phyloP scores from a whole-genome alignment of 2,329 filamentous ascomycete species.

The Fusarium sp. region DNA sequence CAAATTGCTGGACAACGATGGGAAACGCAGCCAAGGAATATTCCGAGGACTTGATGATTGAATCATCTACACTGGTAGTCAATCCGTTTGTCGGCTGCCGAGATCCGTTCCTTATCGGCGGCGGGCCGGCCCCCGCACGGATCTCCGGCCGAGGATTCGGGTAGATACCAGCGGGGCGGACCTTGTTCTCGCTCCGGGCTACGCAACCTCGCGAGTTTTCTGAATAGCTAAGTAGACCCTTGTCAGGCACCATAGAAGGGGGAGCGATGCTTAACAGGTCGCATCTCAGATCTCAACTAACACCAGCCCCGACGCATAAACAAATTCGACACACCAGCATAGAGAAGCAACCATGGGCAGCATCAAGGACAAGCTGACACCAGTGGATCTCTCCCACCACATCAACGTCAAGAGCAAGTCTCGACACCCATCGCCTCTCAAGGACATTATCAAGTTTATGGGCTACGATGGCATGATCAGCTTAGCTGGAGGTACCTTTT shows the following conservation, averaged over 20 bases:
- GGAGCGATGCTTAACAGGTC: neutral
- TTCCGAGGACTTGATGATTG: neutral
- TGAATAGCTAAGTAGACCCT: neutral
- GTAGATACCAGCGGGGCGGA: neutral
- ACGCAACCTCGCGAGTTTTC: neutral
- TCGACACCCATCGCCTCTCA: constrained; percentile 47
- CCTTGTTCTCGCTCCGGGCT: neutral
- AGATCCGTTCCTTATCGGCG: neutral
- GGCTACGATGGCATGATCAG: constrained; percentile 49
- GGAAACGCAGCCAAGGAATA: too few species aligned
- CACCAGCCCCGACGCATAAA: neutral
- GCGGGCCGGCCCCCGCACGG: neutral
- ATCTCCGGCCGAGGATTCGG: constrained; percentile 7
- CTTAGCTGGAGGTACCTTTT: constrained; percentile 44
- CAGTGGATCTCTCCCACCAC: constrained; percentile 46
- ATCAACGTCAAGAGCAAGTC: constrained; percentile 46
- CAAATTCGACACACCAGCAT: neutral
- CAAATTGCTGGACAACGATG: accelerated
- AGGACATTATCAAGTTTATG: constrained; percentile 51
- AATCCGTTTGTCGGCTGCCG: neutral
- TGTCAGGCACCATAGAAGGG: neutral
- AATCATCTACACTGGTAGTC: neutral
- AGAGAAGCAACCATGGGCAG: neutral
- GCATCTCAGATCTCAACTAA: neutral
- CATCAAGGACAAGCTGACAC: neutral